Base-by-base conservation (phyloP, 2,329 filamentous ascomycete genomes). In the Huntiella omanensis region DNA sequence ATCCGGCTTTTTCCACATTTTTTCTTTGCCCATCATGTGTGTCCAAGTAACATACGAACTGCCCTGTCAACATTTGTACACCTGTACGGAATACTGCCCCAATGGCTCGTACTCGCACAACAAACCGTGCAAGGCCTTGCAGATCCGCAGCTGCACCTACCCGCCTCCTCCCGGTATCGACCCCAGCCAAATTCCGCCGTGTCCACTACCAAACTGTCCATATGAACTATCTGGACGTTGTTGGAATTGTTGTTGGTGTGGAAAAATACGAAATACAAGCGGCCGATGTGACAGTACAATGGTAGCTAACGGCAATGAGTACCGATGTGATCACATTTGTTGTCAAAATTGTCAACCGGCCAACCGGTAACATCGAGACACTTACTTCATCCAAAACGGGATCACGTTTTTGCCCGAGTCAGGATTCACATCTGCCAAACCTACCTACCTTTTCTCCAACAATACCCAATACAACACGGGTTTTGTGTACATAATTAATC, bases 161-260 rank as follows among this genome's bases (percentile, higher is more conserved):
- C 67, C 68, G 43, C 65, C 66, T 13, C 67, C 68, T 13, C 61
- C 65, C 4, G 62, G 63, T 51, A 64, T 64, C 54, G 60, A 59
- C 38, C 48, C 49, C 15, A 45, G 50, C 12, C 52, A 53, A 13
- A 49, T 57, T 19, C 62, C 64, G 41, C 61, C 63, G 49, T 71
- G 68, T 52, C 65, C 67, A 39, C 55, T 70, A 47, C 52, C 62
- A 5, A 58, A 60, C 43, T 72, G 69, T 46, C 67, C 69, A 5
- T 72, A 68, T 52, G 67, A 70, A 56, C 57, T 58, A 41, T 64
- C 65, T 49, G 64, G 67, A 48, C 61, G 69, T 32, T 62, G 56
- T 51, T 73, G 69, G 69, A 69, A 69, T 56, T 72, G 69, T 56
- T 72, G 69, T 56, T 71, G 67, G 68, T 72, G 69, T 49, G 69